Percentiles rank a stretch among this genome's conserved stretches.
phyloP scores from a whole-genome alignment of 2,329 filamentous ascomycete genomes.

The Juglanconis oblonga region DNA sequence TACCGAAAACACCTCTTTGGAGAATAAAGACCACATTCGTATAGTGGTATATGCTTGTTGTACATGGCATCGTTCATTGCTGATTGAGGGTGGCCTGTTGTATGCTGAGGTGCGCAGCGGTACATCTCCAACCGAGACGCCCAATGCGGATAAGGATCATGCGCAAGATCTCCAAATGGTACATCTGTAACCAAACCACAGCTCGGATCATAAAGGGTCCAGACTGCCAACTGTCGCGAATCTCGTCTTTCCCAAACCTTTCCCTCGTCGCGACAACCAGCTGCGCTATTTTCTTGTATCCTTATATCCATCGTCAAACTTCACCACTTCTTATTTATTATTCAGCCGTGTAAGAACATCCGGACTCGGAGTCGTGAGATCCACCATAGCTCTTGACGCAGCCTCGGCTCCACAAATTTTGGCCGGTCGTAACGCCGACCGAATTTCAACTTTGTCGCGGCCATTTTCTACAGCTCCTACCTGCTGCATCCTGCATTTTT shows the following conservation, averaged over 20 bases:
- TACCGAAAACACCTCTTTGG: too few relatives aligned
- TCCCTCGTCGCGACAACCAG: too few relatives aligned
- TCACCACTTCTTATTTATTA: neutral
- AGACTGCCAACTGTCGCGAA: too few relatives aligned
- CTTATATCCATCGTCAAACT: too few relatives aligned
- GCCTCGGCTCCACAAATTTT: constrained; percentile 7
- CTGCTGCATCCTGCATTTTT: neutral
- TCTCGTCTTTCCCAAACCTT: too few relatives aligned
- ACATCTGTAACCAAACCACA: neutral
- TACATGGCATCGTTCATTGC: too few relatives aligned
- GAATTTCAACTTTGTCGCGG: neutral
- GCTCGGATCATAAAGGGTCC: too few relatives aligned
- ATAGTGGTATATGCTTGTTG: too few relatives aligned
- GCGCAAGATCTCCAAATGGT: too few relatives aligned
- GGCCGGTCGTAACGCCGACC: constrained; percentile 8
- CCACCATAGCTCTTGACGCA: constrained; percentile 8
- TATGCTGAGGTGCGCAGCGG: too few relatives aligned
- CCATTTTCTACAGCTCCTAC: neutral
- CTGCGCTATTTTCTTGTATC: too few relatives aligned
- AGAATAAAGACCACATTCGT: too few relatives aligned
- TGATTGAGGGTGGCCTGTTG: neutral
- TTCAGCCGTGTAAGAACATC: constrained; percentile 10
- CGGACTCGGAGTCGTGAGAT: constrained; percentile 12
- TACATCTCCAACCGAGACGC: neutral
- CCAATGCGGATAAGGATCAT: neutral